Evolutionary conservation across 352 stramenopile genomes (phyloP).

Genomic region (Phytophthora ramorum): DNA sequence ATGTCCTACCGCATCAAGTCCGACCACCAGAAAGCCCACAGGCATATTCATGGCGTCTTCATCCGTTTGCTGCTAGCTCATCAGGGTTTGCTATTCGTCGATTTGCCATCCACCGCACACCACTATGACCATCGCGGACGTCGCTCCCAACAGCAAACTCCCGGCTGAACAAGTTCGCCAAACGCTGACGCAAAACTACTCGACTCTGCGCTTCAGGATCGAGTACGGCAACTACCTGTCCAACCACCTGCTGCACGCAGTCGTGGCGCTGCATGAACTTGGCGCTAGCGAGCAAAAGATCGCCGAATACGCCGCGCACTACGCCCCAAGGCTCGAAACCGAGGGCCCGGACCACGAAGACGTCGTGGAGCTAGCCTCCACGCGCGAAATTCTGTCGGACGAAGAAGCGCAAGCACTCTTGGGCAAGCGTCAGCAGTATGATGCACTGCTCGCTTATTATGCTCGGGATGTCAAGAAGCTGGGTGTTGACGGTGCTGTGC

Average conservation of each 20-base stretch:
- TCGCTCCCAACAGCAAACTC: slow-evolving; percentile 16
- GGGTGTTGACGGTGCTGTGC: slow-evolving; percentile 36
- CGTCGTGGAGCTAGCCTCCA: slow-evolving; percentile 14
- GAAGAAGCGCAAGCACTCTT: slow-evolving; percentile 30
- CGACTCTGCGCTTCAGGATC: slow-evolving; percentile 42
- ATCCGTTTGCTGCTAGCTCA: neutral
- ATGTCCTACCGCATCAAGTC: slow-evolving; percentile 28
- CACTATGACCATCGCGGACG: slow-evolving; percentile 8
- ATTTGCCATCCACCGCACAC: slow-evolving; percentile 5
- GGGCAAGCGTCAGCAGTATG: slow-evolving; percentile 39
- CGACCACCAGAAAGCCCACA: slow-evolving; percentile 19
- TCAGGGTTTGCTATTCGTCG: slow-evolving; percentile 16
- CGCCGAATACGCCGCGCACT: slow-evolving; percentile 35
- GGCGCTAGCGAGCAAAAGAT: slow-evolving; percentile 43
- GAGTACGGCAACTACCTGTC: slow-evolving; percentile 48
- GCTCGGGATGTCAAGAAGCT: slow-evolving; percentile 34
- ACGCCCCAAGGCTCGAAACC: slow-evolving; percentile 39
- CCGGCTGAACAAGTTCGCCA: slow-evolving; percentile 37
- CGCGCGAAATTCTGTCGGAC: slow-evolving; percentile 17
- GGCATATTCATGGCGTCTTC: neutral
- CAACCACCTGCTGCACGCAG: slow-evolving; percentile 51
- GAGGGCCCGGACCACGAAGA: slow-evolving; percentile 38
- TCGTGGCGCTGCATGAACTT: slow-evolving; percentile 46
- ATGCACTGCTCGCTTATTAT: slow-evolving; percentile 40
- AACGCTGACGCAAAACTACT: slow-evolving; percentile 37